Base-by-base conservation (phyloP, 2,329 filamentous ascomycete genomes). In the Tolypocladium tropicale region DNA sequence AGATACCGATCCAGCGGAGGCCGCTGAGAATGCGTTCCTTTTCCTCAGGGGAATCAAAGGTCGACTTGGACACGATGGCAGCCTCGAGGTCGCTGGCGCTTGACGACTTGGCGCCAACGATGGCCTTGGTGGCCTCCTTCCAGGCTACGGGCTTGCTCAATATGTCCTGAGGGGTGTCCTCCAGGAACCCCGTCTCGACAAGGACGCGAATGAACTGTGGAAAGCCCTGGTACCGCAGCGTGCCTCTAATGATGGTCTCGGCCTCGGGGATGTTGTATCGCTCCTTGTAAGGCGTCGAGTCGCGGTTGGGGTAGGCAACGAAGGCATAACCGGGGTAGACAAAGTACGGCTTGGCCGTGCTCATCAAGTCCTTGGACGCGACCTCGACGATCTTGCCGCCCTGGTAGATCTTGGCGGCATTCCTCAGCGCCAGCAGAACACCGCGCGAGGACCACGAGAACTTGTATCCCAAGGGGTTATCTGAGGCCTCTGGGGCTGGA, bases 401-500 rank as follows among this genome's bases (percentile, higher is more conserved):
- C 72, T 91, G 76, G 74, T 85, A 93, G 78, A 84, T 92, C 64
- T 82, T 90, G 67, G 89, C 93, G n/a, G 83, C 77, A 76, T 96
- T 96, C 64, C 88, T 78, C 62, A 96, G 81, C 3, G 93, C 92
- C 53, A 97, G 81, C 36, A 97, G 79, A 37, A 96, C 91, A 70
- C 93, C 93, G 56, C 91, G 85, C 60, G 85, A 83, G 34, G 85
- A 86, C 74, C 84, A 87, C 6, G 86, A 90, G 79, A 95, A 70
- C 60, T 95, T 96, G 82, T 95, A 96, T 52, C 92, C 91, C 18
- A 96, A 79, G 32, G 92, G 91, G 78, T 96, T 96, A 73, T 88
- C 88, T 9, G 88, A 93, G 72, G 78, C 76, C 74, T 94, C 89
- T 53, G 75, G 81, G 3, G 84, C 80, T 32, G 84, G 83, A 3